Base-by-base conservation (phyloP, 2,329 filamentous ascomycete species). In the Alternaria consortialis region DNA sequence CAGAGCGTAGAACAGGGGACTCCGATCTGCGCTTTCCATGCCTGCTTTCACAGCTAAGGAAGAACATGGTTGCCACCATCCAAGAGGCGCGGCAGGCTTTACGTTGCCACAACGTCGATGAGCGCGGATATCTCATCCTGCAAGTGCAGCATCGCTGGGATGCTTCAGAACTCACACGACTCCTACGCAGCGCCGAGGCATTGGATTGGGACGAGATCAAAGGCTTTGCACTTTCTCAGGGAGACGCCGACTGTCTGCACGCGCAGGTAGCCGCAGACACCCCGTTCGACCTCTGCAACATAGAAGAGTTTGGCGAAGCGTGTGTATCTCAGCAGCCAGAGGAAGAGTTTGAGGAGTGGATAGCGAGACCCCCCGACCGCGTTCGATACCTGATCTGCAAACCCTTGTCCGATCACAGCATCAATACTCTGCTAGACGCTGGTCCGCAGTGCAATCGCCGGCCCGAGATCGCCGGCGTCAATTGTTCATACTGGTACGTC, bases 21-120 rank as follows among this genome's bases (percentile, higher is more conserved):
- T 82, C 6, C 4, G 31, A 42, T 56, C 52, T 56, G 5, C 39
- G 39, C 2, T 52, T 51, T 32, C 44, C 23, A 52, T 60, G 31
- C 32, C 5, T 12, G 12, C 58, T 23, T 51, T 52, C 23, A 34
- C 23, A 60, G 44, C 58, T 60, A 20, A 25, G 44, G 5, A 46
- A 52, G 25, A 60, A 60, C 5, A 50, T 60, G 25, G 58, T 56
- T 48, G 7, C 12, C 2, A 51, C 54, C 27, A 62, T 62, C 29
- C 17, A 54, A 20, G 0, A 58, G 20, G 54, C 53, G 17, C 48
- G 20, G 31, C 2, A 39, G 1, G n/a, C 36, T 7, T 13, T 57
- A 44, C 0, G 4, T 8, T 29, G 12, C 32, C 8, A 54, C 3
- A 34, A 53, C 17, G 43, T 58, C 11, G 17, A 57, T 4, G 25